Base-by-base conservation (phyloP, 805 yeast genomes). In the Schizosaccharomyces lindneri region DNA sequence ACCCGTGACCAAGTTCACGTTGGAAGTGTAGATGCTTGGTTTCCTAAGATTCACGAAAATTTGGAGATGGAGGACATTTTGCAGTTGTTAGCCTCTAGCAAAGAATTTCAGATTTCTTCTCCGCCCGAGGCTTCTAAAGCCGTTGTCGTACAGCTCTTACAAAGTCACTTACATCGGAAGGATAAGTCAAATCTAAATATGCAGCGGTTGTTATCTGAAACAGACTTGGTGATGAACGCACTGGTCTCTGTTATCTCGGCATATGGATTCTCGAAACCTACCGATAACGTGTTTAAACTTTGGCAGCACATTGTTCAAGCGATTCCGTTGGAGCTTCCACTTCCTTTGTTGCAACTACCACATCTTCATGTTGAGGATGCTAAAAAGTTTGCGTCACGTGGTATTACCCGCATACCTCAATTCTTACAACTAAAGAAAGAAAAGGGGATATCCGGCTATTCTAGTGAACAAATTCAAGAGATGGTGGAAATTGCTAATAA, bases 1-100 rank as follows among this genome's bases (percentile, higher is more conserved):
- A 93, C 96, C 32, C 85, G 83, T 66, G 81, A 80, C 66, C 96
- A 95, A 3, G 75, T 93, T 63, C 86, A 85, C 65, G 82, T 84
- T 60, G 79, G 80, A 32, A 85, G 97, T n/a, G 95, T 98, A 4
- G 79, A 85, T 3, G 69, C 75, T 62, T 86, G 85, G 68, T 82
- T 86, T 59, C 83, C 85, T 66, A 77, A 79, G 65, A 72, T 87
- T 68, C 78, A 87, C 64, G 71, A 70, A 48, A 73, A 81, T 55
- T 74, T 84, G 43, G 79, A 84, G 11, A 75, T 82, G 5, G 77
- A 76, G 59, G 77, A 78, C 21, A 73, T 90, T 43, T 66, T 80
- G 31, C 76, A 78, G 59, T 78, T 85, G 77, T 67, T 87, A 48
- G 75, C 84, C 48, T 72, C 77, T 62, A 79, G 94, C n/a, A 73